Evolutionary conservation across 2,329 filamentous ascomycete species (phyloP).

Genomic region (Claviceps arundinis): DNA sequence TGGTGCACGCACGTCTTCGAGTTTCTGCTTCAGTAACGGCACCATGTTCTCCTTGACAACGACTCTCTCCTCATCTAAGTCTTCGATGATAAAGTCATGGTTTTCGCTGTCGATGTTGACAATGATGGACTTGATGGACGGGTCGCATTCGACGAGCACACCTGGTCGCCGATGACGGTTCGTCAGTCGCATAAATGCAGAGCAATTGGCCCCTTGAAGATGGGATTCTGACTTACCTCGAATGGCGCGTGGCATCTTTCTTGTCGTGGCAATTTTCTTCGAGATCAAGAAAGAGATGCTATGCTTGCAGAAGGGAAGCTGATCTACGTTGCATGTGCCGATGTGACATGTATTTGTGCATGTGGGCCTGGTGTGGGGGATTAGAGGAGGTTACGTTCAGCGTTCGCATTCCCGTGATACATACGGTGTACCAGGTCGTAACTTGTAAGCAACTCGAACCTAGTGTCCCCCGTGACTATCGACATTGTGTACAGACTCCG

Average conservation of each 20-base stretch:
- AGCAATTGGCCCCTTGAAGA: neutral
- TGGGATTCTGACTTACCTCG: slow-evolving; percentile 27
- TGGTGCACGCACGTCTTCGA: slow-evolving; percentile 46
- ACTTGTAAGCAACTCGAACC: too few species aligned
- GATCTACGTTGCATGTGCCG: too few species aligned
- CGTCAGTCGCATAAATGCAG: slow-evolving; percentile 3
- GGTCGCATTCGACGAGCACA: slow-evolving; percentile 67
- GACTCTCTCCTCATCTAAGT: slow-evolving; percentile 64
- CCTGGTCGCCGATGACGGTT: slow-evolving; percentile 26
- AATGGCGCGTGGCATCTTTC: slow-evolving; percentile 42
- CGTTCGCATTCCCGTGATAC: too few species aligned
- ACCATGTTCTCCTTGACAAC: slow-evolving; percentile 66
- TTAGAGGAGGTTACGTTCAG: too few species aligned
- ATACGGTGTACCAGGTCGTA: too few species aligned
- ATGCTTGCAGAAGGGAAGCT: too few species aligned
- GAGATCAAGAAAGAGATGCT: too few species aligned
- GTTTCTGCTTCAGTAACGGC: slow-evolving; percentile 48
- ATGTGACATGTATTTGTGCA: too few species aligned
- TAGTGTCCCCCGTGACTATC: too few species aligned
- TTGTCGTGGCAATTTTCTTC: neutral
- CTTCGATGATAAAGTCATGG: slow-evolving; percentile 67
- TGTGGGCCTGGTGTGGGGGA: too few species aligned
- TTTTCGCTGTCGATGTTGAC: slow-evolving; percentile 58
- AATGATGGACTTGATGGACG: slow-evolving; percentile 80
- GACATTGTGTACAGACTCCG: too few species aligned